Evolutionary conservation across 169 alveolate genomes (phyloP).

Genomic region (Amoebophrya sp.): DNA sequence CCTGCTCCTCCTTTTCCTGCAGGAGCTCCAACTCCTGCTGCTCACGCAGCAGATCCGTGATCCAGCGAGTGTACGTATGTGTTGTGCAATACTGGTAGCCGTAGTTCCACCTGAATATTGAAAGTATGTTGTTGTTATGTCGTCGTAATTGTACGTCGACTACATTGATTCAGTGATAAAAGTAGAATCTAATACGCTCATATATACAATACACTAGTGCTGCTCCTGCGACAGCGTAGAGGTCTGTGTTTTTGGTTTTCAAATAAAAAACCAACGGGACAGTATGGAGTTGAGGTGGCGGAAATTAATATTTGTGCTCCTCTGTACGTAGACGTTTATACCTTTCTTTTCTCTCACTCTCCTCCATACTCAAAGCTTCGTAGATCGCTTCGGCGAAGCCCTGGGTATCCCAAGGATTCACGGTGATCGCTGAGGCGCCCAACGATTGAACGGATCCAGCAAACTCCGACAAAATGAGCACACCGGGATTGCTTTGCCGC

Average conservation of each 20-base stretch:
- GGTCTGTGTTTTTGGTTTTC: no score
- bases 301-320: no score
- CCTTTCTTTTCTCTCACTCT: conserved; percentile 2
- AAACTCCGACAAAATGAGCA: background rate
- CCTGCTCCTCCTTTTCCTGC: background rate
- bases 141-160: no score
- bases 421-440: background rate
- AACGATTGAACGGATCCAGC: background rate
- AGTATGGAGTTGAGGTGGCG: no score
- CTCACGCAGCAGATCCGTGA: background rate
- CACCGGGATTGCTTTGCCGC: background rate
- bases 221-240: no score
- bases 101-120: no score
- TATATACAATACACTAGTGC: no score
- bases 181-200: no score
- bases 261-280: no score
- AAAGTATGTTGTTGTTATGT: no score
- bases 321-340: no score
- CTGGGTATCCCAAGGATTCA: background rate
- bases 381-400: conserved; percentile 33
- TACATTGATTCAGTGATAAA: no score
- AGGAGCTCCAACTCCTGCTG: background rate
- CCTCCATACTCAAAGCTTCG: conserved; percentile 36
- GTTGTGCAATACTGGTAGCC: background rate
- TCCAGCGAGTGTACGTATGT: conserved; percentile 25